A percentile compares a stretch with the other conserved stretches of the same genome.
Conservation (phyloP, 2,329 filamentous ascomycete genomes). For the Fusarium hainanense region DNA sequence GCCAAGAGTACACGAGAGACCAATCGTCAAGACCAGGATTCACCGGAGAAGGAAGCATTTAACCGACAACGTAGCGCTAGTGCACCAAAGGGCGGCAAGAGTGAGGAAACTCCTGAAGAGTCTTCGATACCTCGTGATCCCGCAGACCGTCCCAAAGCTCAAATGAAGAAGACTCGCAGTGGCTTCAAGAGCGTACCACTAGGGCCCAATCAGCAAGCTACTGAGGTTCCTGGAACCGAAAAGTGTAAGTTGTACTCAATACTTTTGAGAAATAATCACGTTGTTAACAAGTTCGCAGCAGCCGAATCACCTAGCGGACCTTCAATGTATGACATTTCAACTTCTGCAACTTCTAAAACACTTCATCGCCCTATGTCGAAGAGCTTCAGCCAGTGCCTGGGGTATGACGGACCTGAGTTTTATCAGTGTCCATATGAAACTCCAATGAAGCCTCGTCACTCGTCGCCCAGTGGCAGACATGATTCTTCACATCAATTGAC, state of each 20-base stretch:
- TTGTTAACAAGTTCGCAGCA: conserved; percentile 19
- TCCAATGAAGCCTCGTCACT: conserved; percentile 2
- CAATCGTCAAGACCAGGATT: conserved; percentile 43
- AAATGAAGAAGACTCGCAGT: conserved; percentile 40
- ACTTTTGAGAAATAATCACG: too few relatives aligned
- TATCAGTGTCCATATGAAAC: conserved; percentile 23
- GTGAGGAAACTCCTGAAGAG: conserved; percentile 14
- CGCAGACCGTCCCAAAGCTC: conserved; percentile 40
- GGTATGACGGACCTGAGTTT: conserved; percentile 11
- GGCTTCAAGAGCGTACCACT: conserved; percentile 31
- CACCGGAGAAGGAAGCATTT: conserved; percentile 37
- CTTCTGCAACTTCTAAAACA: conserved; percentile 40
- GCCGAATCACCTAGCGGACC: conserved; percentile 46
- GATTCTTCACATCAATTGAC: conserved; percentile 43
- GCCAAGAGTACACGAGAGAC: conserved; percentile 59
- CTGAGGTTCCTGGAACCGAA: conserved; percentile 15
- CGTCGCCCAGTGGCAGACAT: conserved; percentile 50
- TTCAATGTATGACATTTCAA: conserved; percentile 60
- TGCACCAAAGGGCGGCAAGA: conserved; percentile 43
- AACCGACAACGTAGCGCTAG: conserved; percentile 50
- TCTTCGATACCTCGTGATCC: conserved; percentile 27
- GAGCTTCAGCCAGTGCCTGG: conserved; percentile 25
- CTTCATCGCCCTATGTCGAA: conserved; percentile 19
- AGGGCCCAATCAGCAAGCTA: conserved; percentile 23
- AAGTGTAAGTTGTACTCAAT: conserved; percentile 23